These are phyloP conservation scores for Leucocoprinus leucothites DNA, from an alignment of 768 basidiomycete species.

Conservation along the genomic window DNA sequence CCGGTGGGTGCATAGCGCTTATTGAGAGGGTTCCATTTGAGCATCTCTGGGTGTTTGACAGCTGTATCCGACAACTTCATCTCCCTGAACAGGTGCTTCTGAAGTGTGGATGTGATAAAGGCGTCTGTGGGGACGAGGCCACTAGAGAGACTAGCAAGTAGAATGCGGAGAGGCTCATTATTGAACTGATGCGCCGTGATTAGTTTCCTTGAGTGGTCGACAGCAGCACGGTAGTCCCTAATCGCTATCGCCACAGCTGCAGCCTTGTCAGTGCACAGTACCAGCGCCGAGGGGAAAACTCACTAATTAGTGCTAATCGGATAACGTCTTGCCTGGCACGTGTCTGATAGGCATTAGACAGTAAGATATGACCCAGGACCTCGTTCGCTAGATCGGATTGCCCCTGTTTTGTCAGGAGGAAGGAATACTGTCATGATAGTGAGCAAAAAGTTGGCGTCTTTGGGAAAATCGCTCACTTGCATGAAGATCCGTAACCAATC, in stretches of 20 bases:
- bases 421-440: constrained; percentile 55
- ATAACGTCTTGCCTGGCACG: constrained; percentile 65
- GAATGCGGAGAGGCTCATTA: constrained; percentile 79
- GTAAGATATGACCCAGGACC: constrained; percentile 67
- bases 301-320: constrained; percentile 75
- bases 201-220: constrained; percentile 76
- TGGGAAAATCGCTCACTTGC: constrained; percentile 51
- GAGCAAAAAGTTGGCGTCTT: neutral
- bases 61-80: constrained; percentile 67
- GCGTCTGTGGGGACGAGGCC: constrained; percentile 70
- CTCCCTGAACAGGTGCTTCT: constrained; percentile 84
- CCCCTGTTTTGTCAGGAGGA: constrained; percentile 59
- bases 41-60: constrained; percentile 53
- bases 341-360: constrained; percentile 71
- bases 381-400: constrained; percentile 71
- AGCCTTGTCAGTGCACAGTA: neutral
- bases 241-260: constrained; percentile 72
- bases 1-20: constrained; percentile 53
- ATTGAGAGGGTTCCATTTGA: constrained; percentile 60
- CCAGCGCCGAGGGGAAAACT: constrained; percentile 18
- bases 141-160: constrained; percentile 69
- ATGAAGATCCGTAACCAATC: constrained; percentile 85
- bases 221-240: constrained; percentile 51
- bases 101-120: constrained; percentile 74
- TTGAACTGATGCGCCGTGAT: constrained; percentile 79